Conservation (phyloP, 495 filamentous ascomycete species). For the Lineolata rhizophorae region DNA sequence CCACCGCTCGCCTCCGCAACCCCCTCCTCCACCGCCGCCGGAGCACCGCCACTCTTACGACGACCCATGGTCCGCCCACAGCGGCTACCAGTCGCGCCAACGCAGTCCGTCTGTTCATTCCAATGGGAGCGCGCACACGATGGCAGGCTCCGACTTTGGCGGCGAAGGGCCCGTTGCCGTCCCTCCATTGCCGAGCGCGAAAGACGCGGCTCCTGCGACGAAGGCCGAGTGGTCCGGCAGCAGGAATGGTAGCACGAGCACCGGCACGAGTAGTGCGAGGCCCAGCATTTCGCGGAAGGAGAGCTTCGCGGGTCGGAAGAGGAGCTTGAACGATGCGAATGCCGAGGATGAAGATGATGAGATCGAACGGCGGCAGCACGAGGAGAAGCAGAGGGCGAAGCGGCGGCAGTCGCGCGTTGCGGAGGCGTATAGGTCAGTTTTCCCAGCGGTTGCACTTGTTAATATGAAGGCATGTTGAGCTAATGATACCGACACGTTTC, state of each 20-base stretch:
- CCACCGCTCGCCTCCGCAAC: too few relatives aligned
- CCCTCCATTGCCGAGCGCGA: slow-evolving; percentile 4
- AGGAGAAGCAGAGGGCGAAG: slow-evolving; percentile 10
- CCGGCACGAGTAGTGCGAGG: slow-evolving; percentile 8
- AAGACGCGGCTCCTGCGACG: slow-evolving; percentile 3
- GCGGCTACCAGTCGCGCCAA: neutral
- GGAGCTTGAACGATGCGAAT: too few relatives aligned
- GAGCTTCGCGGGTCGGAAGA: slow-evolving; percentile 13
- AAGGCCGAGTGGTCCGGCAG: too few relatives aligned
- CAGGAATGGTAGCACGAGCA: too few relatives aligned
- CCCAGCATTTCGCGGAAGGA: slow-evolving; percentile 11
- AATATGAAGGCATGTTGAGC: too few relatives aligned
- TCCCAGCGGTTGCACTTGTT: too few relatives aligned
- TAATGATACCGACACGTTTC: too few relatives aligned
- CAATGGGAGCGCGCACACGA: slow-evolving; percentile 13
- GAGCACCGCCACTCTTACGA: slow-evolving; percentile 2
- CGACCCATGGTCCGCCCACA: slow-evolving; percentile 8
- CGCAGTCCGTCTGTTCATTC: slow-evolving; percentile 13
- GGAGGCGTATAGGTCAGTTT: slow-evolving; percentile 9
- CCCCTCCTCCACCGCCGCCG: slow-evolving; percentile 8
- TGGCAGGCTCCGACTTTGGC: slow-evolving; percentile 15
- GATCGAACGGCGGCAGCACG: slow-evolving; percentile 10
- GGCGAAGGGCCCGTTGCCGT: neutral
- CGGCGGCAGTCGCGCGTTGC: slow-evolving; percentile 12
- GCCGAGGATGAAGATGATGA: slow-evolving; percentile 8